phyloP scores from a whole-genome alignment of 352 stramenopile species.

The Pythium scleroteichum region DNA sequence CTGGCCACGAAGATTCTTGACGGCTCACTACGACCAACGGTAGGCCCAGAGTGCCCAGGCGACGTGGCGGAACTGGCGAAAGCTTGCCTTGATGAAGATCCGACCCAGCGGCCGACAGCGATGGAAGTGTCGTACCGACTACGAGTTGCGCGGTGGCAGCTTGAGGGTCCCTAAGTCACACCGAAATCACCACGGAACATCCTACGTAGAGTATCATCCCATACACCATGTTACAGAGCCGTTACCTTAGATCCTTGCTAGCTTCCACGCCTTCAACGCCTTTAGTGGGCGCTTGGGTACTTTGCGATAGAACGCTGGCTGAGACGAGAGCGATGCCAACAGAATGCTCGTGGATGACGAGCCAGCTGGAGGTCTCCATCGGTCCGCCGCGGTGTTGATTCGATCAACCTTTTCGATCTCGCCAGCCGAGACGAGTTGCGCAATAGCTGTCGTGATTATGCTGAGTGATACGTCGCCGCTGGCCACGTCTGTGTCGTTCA shows the following conservation, averaged over 20 bases:
- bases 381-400: slow-evolving; percentile 7
- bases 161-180: too few species aligned
- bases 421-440: slow-evolving; percentile 49
- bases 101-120: too few species aligned
- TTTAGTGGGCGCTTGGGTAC: slow-evolving; percentile 70
- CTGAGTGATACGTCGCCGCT: slow-evolving; percentile 38
- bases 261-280: slow-evolving; percentile 70
- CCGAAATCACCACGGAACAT: too few species aligned
- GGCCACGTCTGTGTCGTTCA: slow-evolving; percentile 16
- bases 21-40: too few species aligned
- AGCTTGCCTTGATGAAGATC: too few species aligned
- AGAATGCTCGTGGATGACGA: slow-evolving; percentile 22
- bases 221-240: slow-evolving; percentile 3
- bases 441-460: slow-evolving; percentile 58
- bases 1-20: too few species aligned
- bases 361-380: slow-evolving; percentile 13
- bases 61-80: too few species aligned
- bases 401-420: slow-evolving; percentile 50
- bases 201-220: too few species aligned
- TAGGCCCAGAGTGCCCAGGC: too few species aligned
- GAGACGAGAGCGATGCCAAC: slow-evolving; percentile 31
- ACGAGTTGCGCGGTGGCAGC: too few species aligned
- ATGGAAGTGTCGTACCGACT: too few species aligned
- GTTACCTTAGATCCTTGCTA: slow-evolving; percentile 17
- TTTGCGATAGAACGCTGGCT: slow-evolving; percentile 54